These are phyloP conservation scores for Salicornia ramosissima DNA, from an alignment of 148 eudicot species.

Conservation along the genomic window DNA sequence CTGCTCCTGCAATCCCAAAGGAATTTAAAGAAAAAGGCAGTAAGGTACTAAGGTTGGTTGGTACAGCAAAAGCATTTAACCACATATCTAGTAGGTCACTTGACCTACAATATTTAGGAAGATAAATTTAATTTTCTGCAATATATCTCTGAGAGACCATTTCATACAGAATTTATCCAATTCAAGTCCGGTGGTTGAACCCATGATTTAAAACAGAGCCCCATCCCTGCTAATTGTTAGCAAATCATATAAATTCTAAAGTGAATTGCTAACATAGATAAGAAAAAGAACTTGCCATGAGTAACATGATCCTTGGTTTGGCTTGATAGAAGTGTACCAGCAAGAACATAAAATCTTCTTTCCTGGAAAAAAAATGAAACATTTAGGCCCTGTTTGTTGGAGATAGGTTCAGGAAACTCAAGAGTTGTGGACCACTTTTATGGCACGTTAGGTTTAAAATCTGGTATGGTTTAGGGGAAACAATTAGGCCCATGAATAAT, in stretches of 20 bases:
- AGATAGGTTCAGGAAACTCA: no score
- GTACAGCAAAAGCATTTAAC: background rate
- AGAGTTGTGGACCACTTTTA: no score
- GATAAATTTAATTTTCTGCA: background rate
- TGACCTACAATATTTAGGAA: background rate
- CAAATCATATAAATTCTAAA: background rate
- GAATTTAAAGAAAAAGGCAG: background rate
- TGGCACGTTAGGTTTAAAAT: no score
- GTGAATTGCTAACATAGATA: background rate
- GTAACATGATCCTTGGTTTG: slow-evolving; percentile 94
- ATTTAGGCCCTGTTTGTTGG: background rate
- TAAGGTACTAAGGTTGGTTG: background rate
- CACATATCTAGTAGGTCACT: background rate
- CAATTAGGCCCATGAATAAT: background rate
- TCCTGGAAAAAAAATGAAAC: slow-evolving; percentile 42
- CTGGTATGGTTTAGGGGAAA: background rate
- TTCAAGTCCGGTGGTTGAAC: no score
- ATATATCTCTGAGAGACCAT: background rate
- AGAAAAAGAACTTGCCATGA: slow-evolving; percentile 61
- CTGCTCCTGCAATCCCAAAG: slow-evolving; percentile 60
- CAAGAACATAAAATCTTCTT: slow-evolving; percentile 79
- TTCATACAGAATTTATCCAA: background rate
- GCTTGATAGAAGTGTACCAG: slow-evolving; percentile 82
- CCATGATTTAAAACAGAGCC: no score
- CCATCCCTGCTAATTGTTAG: no score